Evolutionary conservation across 2,329 filamentous ascomycete species (phyloP), one percentile per base, ranked within the genome.

Genomic region (Fusarium continuum): DNA sequence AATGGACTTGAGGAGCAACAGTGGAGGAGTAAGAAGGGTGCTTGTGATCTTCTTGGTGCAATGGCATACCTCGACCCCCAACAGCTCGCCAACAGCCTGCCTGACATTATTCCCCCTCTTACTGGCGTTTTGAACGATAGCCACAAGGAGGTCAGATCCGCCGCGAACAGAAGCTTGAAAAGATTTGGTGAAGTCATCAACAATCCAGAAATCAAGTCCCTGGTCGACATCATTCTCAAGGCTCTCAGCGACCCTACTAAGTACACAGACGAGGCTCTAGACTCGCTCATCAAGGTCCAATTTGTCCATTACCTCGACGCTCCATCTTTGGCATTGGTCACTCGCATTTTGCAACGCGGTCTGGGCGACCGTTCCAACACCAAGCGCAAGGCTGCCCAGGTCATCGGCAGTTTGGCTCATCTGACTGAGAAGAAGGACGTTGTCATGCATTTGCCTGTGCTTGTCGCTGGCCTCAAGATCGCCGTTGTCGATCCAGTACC

Each of bases 301-400:
- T 99, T 99, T 74, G 89, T 97, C 13, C 95, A 99, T 78, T 99
- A 98, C 73, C 85, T 99, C n/a, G 95, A 99, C 76, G 92, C 96
- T 1, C 95, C 95, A 6, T 99, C 96, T 3, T 83, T 99, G 70
- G 95, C 95, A 17, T 85, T 99, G 48, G 92, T 99, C 64, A 96
- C 95, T 40, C 92, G 95, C 63, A 98, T 99, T 69, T 82, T 99
- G 29, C 93, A 99, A 77, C 91, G 96, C 74, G 95, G 95, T 56
- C 81, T 99, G 34, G 88, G 88, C 51, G 95, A 97, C 74, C 86
- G 96, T 43, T 99, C 96, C 54, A 91, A 90, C 63, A 99, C 95
- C 9, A 99, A 99, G 79, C 88, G 93, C 69, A 99, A 99, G 78
- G 91, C 96, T 48, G 89, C 95, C 2, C 95, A 99, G 74, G 97